Base-by-base conservation (phyloP, 2,329 filamentous ascomycete genomes). In the Cryphonectria parasitica region DNA sequence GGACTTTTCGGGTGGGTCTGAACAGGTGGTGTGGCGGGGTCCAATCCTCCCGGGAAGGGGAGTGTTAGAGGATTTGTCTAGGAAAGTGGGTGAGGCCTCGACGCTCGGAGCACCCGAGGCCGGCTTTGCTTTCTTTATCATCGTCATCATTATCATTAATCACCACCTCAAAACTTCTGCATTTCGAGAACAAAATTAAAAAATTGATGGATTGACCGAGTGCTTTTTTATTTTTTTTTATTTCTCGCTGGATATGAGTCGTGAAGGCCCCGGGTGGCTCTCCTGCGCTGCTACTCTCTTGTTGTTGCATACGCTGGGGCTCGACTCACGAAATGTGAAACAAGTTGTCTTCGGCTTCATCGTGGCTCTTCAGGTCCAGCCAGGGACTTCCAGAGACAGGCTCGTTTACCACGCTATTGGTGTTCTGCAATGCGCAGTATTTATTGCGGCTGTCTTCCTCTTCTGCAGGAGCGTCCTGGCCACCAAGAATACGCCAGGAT, bases 171-270 rank as follows among this genome's bases (percentile, higher is more conserved):
- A 4, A 6, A 17, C 5, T 41, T 13, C 22, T 28, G n/a, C 1
- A 15, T 43, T 22, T 15, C 36, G 2, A 63, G 25, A 28, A 64
- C n/a, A 0, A 13, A 28, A 64, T 3, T 4, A 34, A 28, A 64
- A n/a, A 1, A 13, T 52, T 25, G 19, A 34, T 52, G 63, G 22
- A 28, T 64, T 64, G 61, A 41, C 17, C 11, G 39, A 17, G 39
- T 45, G 22, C 3, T 28, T 52, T 36, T 8, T 52, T 22, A 43
- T 56, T 22, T 60, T 62, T 64, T n/a, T n/a, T n/a, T n/a, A n/a
- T n/a, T n/a, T n/a, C n/a, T 17, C 34, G 41, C 63, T 45, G 71
- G 69, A 69, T 58, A 72, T 72, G 69, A 69, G 63, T 68, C 63
- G 66, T 31, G 71, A 58, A 1, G 25, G 25, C 25, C 8, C 56